A percentile compares a stretch with the other conserved stretches of the same genome.
Conservation (phyloP, 345 rosid genomes). For the Melaleuca quinquenervia region DNA sequence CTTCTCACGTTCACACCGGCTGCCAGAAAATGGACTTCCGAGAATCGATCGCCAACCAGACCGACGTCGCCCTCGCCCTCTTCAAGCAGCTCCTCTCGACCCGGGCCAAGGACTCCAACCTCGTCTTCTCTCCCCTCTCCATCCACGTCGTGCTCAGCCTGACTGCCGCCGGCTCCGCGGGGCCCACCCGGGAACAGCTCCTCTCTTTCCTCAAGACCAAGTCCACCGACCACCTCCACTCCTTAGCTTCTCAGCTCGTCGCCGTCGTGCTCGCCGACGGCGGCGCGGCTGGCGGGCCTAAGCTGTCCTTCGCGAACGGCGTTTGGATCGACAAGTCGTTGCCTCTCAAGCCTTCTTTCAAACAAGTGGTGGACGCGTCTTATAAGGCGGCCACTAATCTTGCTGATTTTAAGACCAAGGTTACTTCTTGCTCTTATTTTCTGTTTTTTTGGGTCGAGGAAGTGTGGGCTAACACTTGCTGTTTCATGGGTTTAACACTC, state of each 20-base stretch:
- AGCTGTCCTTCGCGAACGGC: background rate
- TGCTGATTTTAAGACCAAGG: constrained; percentile 10
- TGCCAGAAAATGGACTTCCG: background rate
- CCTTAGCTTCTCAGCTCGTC: constrained; percentile 4
- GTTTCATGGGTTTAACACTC: background rate
- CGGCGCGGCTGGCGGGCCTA: background rate
- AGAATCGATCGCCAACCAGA: background rate
- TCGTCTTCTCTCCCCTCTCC: constrained; percentile 12
- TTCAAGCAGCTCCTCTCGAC: background rate
- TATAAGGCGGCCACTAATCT: constrained; percentile 1
- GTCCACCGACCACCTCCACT: constrained; percentile 1
- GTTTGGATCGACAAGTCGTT: constrained; percentile 3
- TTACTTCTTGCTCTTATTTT: background rate
- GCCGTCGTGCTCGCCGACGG: constrained; percentile 4
- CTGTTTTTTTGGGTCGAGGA: background rate
- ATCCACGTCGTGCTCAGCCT: constrained; percentile 8
- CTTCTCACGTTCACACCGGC: background rate
- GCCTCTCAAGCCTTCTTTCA: constrained; percentile 3
- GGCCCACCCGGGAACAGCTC: constrained; percentile 3
- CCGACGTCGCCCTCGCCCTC: background rate
- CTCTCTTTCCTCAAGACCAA: constrained; percentile 15
- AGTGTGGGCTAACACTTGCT: background rate
- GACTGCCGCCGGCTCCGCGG: constrained; percentile 4
- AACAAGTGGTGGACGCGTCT: background rate
- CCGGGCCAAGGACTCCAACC: background rate